Conservation (phyloP, 495 filamentous ascomycete genomes). For the Barbatosphaeria neglecta region DNA sequence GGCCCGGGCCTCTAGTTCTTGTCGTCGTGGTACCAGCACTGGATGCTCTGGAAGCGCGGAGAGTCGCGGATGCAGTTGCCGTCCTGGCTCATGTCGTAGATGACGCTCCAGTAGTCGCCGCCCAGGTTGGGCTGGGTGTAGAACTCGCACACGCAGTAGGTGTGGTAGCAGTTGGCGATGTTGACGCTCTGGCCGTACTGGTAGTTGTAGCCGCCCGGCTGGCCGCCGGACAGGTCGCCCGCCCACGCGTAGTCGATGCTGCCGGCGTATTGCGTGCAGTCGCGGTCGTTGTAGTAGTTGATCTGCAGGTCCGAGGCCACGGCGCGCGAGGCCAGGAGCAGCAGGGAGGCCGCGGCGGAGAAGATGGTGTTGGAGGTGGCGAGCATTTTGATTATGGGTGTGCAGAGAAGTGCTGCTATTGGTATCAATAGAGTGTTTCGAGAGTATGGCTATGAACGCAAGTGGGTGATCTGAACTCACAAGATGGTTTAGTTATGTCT, state of each 20-base stretch:
- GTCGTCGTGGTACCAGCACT: no score
- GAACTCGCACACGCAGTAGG: not conserved
- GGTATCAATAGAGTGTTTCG: no score
- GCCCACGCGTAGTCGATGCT: not conserved
- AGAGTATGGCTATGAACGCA: no score
- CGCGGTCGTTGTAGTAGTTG: not conserved
- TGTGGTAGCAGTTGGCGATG: not conserved
- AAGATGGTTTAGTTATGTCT: no score
- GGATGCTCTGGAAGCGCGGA: no score
- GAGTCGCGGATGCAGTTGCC: no score
- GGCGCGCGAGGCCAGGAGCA: not conserved
- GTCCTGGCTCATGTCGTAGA: not conserved
- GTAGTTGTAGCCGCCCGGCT: not conserved
- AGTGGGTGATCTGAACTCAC: no score
- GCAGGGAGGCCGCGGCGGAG: not conserved
- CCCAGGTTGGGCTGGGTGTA: not conserved
- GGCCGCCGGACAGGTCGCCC: not conserved
- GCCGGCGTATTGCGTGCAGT: not conserved
- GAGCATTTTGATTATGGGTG: not conserved
- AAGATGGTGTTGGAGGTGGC: not conserved
- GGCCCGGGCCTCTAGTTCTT: no score
- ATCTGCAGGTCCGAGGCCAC: not conserved
- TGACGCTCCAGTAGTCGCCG: not conserved
- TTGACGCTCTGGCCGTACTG: not conserved
- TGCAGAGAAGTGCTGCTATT: no score